A percentile compares a stretch with the other conserved stretches of the same genome.
Evolutionary conservation across 768 basidiomycete species (phyloP).

Genomic region (Panaeolus papilionaceus): DNA sequence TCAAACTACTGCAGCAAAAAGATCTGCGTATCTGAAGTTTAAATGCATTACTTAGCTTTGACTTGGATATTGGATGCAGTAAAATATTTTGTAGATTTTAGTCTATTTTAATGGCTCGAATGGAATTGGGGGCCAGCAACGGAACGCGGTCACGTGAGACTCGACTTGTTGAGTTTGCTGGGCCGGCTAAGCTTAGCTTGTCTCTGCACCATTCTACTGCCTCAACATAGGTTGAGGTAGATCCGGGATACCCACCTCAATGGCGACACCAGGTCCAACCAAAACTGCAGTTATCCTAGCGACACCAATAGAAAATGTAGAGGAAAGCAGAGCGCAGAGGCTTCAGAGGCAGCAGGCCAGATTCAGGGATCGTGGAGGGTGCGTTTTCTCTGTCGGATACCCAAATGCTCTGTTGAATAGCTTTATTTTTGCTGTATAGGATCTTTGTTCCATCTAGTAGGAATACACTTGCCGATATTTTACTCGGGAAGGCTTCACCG

Average conservation of each 20-base stretch:
- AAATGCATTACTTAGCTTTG: too few species aligned
- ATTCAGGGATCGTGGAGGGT: conserved; percentile 75
- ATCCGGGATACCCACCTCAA: conserved; percentile 6
- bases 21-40: too few species aligned
- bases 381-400: conserved; percentile 26
- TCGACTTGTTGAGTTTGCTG: neutral
- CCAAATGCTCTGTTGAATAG: neutral
- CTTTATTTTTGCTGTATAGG: conserved; percentile 34
- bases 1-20: too few species aligned
- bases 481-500: conserved; percentile 51
- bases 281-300: conserved; percentile 29
- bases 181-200: neutral
- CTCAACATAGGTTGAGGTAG: conserved; percentile 14
- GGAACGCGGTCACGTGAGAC: conserved; percentile 8
- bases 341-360: conserved; percentile 67
- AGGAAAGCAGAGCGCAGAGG: conserved; percentile 67
- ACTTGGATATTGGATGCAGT: too few species aligned
- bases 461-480: conserved; percentile 57
- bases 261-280: conserved; percentile 24
- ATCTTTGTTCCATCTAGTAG: conserved; percentile 58
- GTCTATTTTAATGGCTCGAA: too few species aligned
- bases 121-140: neutral
- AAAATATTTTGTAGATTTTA: too few species aligned
- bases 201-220: conserved; percentile 13
- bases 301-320: conserved; percentile 42